Percentiles rank a stretch among this genome's conserved stretches.
Evolutionary conservation across 148 eudicot species (phyloP).

Genomic region (Talinum fruticosum): DNA sequence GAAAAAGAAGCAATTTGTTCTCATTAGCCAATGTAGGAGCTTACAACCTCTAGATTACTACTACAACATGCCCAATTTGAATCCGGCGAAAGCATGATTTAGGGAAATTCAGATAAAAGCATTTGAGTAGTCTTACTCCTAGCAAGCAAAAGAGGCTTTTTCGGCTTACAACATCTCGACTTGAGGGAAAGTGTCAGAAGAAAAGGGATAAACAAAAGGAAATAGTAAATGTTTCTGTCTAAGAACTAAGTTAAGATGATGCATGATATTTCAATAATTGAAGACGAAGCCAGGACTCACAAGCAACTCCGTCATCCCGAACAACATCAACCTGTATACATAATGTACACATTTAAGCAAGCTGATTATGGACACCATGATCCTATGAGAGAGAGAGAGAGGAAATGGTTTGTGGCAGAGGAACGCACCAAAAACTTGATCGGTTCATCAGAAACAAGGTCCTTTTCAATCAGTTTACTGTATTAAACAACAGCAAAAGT

Average conservation of each 20-base stretch:
- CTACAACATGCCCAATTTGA: background rate
- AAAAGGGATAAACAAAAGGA: background rate
- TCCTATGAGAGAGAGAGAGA: background rate
- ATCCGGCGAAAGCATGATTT: background rate
- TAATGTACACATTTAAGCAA: slow-evolving; percentile 13
- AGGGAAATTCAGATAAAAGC: background rate
- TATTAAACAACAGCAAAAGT: background rate
- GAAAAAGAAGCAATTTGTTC: background rate
- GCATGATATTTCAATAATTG: background rate
- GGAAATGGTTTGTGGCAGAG: too few species aligned
- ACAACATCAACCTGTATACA: slow-evolving; percentile 14
- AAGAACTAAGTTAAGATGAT: background rate
- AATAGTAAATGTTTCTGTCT: background rate
- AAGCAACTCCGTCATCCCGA: slow-evolving; percentile 16
- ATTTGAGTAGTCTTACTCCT: background rate
- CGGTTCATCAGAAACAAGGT: background rate
- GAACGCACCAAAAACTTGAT: background rate
- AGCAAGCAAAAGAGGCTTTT: background rate
- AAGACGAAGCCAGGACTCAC: slow-evolving; percentile 14
- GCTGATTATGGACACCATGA: slow-evolving; percentile 16
- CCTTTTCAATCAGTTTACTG: background rate
- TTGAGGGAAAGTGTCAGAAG: background rate
- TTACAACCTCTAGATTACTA: background rate
- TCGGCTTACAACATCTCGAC: background rate
- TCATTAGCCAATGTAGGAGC: background rate